These are phyloP conservation scores for Fusarium sp. DNA, from an alignment of 2,329 filamentous ascomycete genomes.

Conservation along the genomic window DNA sequence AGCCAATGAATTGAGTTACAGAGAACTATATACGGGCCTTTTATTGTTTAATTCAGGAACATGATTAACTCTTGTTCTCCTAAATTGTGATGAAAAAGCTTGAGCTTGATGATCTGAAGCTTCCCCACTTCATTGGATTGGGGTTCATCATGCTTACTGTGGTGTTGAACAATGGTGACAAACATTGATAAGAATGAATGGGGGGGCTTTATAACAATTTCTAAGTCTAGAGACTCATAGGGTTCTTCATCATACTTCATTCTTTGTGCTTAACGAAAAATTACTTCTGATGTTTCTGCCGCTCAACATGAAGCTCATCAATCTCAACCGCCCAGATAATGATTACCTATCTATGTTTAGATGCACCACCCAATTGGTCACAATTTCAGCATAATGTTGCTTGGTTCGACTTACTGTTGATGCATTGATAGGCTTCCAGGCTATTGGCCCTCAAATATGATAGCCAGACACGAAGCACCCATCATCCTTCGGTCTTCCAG, in stretches of 20 bases:
- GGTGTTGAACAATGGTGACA: slow-evolving; percentile 2
- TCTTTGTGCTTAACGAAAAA: too few species aligned
- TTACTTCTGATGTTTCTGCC: too few species aligned
- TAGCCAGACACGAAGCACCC: not conserved
- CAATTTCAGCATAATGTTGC: not conserved
- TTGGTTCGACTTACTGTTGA: not conserved
- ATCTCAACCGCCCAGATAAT: not conserved
- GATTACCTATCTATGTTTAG: too few species aligned
- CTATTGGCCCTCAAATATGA: too few species aligned
- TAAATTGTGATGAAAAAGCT: slow-evolving; percentile 18
- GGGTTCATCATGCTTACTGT: slow-evolving; percentile 13
- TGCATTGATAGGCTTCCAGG: not conserved
- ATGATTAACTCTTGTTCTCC: slow-evolving; percentile 1
- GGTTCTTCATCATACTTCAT: too few species aligned
- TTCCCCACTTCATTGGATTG: slow-evolving; percentile 14
- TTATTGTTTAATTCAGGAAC: slow-evolving; percentile 12
- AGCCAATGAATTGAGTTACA: not conserved
- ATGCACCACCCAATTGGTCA: not conserved
- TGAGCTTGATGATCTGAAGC: slow-evolving; percentile 1
- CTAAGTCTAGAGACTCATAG: rapidly evolving
- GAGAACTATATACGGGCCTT: slow-evolving; percentile 10
- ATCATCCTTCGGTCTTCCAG: not conserved
- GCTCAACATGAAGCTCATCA: not conserved
- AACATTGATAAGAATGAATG: not conserved
- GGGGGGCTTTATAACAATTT: not conserved